Conservation (phyloP, 768 basidiomycete species). For the Daedaleopsis nitida region DNA sequence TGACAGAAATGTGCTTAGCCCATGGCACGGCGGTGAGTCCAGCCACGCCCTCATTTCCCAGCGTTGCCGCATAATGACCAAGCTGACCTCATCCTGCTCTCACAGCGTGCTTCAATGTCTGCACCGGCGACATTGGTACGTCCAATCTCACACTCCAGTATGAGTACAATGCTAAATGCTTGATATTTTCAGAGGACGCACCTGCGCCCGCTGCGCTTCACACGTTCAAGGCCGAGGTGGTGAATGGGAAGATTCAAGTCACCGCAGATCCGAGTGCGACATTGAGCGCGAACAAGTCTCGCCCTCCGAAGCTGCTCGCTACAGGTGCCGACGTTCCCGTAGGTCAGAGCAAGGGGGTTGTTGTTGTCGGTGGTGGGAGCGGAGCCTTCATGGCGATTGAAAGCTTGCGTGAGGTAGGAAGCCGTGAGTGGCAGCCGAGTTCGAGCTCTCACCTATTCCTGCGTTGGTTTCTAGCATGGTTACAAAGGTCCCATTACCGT, state of each 20-base stretch:
- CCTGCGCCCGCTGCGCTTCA: slow-evolving; percentile 82
- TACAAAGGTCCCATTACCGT: slow-evolving; percentile 79
- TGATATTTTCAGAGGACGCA: slow-evolving; percentile 68
- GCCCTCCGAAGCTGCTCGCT: slow-evolving; percentile 58
- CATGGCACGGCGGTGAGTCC: slow-evolving; percentile 82
- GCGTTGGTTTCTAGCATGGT: slow-evolving; percentile 55
- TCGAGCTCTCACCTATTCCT: not conserved
- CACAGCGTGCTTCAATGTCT: slow-evolving; percentile 84
- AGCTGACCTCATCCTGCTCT: not conserved
- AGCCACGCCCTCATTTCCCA: not conserved
- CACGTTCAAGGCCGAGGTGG: slow-evolving; percentile 68
- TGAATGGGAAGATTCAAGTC: slow-evolving; percentile 76
- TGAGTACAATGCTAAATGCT: no score
- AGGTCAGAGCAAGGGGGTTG: slow-evolving; percentile 54
- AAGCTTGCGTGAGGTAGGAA: slow-evolving; percentile 73
- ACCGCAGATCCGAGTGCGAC: slow-evolving; percentile 67
- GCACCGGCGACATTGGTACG: slow-evolving; percentile 79
- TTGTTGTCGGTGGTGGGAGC: slow-evolving; percentile 86
- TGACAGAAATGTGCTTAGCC: slow-evolving; percentile 40
- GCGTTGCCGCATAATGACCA: not conserved
- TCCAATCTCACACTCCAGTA: no score
- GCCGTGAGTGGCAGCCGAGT: not conserved
- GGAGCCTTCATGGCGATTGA: slow-evolving; percentile 78
- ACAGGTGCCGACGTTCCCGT: slow-evolving; percentile 41
- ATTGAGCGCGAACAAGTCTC: slow-evolving; percentile 64